Base-by-base conservation (phyloP, 345 rosid genomes). In the Rhizophora mangle region DNA sequence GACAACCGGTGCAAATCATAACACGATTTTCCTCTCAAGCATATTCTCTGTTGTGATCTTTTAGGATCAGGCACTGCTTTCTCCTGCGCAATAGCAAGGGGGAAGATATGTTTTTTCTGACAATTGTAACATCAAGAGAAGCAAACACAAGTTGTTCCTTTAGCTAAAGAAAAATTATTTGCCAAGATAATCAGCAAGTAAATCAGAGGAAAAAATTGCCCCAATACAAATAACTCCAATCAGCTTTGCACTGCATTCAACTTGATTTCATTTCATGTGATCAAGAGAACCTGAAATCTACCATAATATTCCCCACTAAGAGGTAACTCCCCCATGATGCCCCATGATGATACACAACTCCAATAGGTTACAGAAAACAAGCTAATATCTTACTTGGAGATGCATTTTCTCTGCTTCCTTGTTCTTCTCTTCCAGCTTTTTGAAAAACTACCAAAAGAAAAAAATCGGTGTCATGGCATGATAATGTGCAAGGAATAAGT, bases 351-450 rank as follows among this genome's bases (percentile, higher is more conserved):
- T 31, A 20, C 21, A 57, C 9, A 6, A 49, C 15, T 51, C 49
- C 43, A 52, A 58, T 24, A 60, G 37, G 49, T 29, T 46, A 69
- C 53, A 19, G 62, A 60, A 32, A 37, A 6, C 31, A 60, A 81
- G 88, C 90, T 84, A 83, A 8, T 79, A 67, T 76, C 80, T 74
- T 54, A 64, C 76, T 36, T 72, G 77, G 65, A 60, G 27, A 72
- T 72, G 83, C 56, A 21, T 68, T 71, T 83, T 82, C 62, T 69
- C 88, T 59, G 72, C 67, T 73, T 79, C 81, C 60, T 70, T 77
- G 76, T 64, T 84, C 73, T 79, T 87, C 77, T 82, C 96, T 82
- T 87, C 91, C 64, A 85, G 54, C 78, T 80, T 91, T 85, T 87
- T 82, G 68, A 82, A 85, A 82, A 82, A 85, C 87, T 89, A 78